phyloP scores from a whole-genome alignment of 441 rosid species.

The Viola pubescens region DNA sequence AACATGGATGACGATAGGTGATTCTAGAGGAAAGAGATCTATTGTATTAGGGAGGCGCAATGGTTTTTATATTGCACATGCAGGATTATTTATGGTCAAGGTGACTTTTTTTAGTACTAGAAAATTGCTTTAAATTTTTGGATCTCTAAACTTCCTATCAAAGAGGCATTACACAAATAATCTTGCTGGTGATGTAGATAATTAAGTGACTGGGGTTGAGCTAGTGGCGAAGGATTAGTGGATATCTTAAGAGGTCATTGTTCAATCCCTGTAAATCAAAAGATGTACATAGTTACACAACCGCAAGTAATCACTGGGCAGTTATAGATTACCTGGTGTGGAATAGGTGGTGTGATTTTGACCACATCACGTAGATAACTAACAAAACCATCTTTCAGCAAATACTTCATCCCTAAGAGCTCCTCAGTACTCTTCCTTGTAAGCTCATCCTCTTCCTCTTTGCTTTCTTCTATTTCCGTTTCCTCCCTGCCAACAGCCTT shows the following conservation, averaged over 20 bases:
- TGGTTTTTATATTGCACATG: too few species aligned
- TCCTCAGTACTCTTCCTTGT: conserved; percentile 15
- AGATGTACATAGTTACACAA: not conserved
- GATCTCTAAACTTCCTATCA: too few species aligned
- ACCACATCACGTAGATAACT: conserved; percentile 25
- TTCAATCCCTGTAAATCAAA: not conserved
- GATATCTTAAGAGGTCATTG: not conserved
- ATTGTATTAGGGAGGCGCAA: too few species aligned
- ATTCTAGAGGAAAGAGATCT: too few species aligned
- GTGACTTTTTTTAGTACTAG: too few species aligned
- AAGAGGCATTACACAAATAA: too few species aligned
- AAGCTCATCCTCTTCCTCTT: not conserved
- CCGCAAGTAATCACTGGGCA: not conserved
- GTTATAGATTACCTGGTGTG: conserved; percentile 22
- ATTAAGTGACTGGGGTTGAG: too few species aligned
- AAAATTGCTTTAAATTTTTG: too few species aligned
- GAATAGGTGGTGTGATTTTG: conserved; percentile 26
- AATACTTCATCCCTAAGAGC: conserved; percentile 28
- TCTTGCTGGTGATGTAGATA: too few species aligned
- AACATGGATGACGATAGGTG: too few species aligned
- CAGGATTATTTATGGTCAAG: too few species aligned
- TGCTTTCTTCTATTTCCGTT: conserved; percentile 1
- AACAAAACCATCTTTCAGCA: conserved; percentile 28
- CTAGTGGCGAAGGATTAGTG: too few species aligned
- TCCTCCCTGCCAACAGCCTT: conserved; percentile 11